These are phyloP conservation scores for Croton laevigatus DNA, from an alignment of 441 rosid genomes.

Conservation along the genomic window DNA sequence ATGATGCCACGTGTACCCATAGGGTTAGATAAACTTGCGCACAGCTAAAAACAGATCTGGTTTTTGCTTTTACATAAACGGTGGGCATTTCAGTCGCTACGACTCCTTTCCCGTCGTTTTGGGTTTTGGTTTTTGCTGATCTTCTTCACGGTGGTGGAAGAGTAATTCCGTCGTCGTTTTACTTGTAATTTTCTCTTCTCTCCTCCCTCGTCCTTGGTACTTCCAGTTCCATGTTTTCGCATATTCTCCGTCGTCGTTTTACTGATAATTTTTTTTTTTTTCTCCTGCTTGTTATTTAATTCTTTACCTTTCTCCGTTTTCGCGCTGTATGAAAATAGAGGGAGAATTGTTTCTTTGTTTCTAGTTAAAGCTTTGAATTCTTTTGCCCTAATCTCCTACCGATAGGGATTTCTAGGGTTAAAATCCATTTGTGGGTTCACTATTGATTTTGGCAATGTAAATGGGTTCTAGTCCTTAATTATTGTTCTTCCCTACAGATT, in stretches of 20 bases:
- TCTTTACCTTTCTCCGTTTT: not conserved
- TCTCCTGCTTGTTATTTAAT: not conserved
- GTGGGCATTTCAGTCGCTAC: conserved; percentile 10
- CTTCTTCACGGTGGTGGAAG: conserved; percentile 7
- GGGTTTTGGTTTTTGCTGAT: conserved; percentile 5
- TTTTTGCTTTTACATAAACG: not conserved
- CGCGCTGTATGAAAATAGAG: not conserved
- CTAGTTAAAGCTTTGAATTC: conserved; percentile 6
- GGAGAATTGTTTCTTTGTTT: not conserved
- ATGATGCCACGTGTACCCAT: conserved; percentile 6
- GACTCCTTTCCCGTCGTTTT: conserved; percentile 21
- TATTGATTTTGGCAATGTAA: conserved; percentile 3
- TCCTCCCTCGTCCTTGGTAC: not conserved
- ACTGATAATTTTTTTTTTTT: not conserved
- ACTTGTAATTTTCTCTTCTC: not conserved
- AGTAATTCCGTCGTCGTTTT: conserved; percentile 26
- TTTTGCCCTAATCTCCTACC: not conserved
- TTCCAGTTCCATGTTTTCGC: not conserved
- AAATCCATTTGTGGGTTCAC: not conserved
- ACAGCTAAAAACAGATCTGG: not conserved
- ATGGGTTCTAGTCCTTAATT: not conserved
- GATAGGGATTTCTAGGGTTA: conserved; percentile 5
- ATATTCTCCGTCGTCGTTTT: conserved; percentile 31
- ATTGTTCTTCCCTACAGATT: not conserved
- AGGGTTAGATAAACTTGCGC: conserved; percentile 3